phyloP scores from a whole-genome alignment of 768 basidiomycete genomes.

The Phanerochaete sordida region DNA sequence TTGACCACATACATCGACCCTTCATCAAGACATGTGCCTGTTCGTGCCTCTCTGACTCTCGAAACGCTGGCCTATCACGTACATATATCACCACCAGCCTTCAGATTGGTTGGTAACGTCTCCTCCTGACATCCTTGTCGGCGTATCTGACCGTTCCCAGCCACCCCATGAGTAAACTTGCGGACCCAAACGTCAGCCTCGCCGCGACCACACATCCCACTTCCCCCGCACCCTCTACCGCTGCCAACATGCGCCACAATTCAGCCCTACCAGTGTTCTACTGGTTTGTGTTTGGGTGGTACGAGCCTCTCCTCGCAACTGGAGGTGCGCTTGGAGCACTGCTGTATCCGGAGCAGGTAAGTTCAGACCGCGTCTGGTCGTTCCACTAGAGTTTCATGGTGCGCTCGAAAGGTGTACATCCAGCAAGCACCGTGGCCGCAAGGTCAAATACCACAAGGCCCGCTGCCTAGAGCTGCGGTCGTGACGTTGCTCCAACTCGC shows the following conservation, averaged over 20 bases:
- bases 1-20: not conserved
- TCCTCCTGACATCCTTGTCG: not conserved
- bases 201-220: not conserved
- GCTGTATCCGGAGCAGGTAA: conserved; percentile 60
- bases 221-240: conserved; percentile 15
- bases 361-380: conserved; percentile 14
- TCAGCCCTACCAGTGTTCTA: conserved; percentile 74
- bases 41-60: not conserved
- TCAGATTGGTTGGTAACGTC: not conserved
- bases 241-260: conserved; percentile 34
- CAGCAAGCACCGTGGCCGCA: conserved; percentile 71
- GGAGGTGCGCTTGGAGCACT: conserved; percentile 66
- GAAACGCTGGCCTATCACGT: not conserved
- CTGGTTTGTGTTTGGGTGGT: conserved; percentile 69
- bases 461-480: conserved; percentile 56
- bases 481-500: conserved; percentile 75
- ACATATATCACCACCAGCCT: not conserved
- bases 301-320: conserved; percentile 66
- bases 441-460: conserved; percentile 41
- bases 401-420: conserved; percentile 55
- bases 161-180: not conserved
- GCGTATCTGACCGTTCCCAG: not conserved
- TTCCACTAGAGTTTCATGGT: not conserved
- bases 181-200: not conserved
- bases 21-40: not conserved